Evolutionary conservation across 495 filamentous ascomycete genomes (phyloP), one percentile per base, ranked within the genome.

Genomic region (Tetracladium setigerum): DNA sequence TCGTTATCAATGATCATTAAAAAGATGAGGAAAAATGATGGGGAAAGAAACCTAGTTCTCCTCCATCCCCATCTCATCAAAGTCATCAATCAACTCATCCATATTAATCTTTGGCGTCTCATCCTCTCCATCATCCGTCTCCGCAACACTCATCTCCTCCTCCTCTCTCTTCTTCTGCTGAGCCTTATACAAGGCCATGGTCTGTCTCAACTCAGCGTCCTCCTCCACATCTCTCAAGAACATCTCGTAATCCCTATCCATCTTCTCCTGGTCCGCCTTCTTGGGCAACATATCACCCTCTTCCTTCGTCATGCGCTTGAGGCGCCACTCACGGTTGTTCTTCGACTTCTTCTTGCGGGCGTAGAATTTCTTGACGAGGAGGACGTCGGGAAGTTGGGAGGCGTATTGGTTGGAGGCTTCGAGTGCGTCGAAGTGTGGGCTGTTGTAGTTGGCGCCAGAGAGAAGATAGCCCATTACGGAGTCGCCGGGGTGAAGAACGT

Each of bases 161-260:
- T 69, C 72, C 45, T 78, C 75, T 39, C 44, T 54, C 57, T 64
- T 61, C 38, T 53, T 64, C 52, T 54, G 44, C 38, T 65, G 60
- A 44, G 67, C 67, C 72, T 95, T 95, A 67, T 95, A 99, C 57
- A 99, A 57, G 44, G 86, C 84, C 58, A 97, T 63, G 4, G 88
- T 89, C 41, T 78, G 69, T 22, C 91, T 74, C 41, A 99, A 71
- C 55, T 99, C 94, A 33, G 82, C 73, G 62, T 99, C 94, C 62
- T 95, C 89, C 65, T 99, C 94, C 10, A 99, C 84, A 65, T 97
- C 94, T 34, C 86, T 79, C 68, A 99, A 68, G 79, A 99, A 99
- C 80, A 86, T 80, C 72, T 99, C 94, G 61, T 89, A 97, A 64
- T 99, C 92, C 33, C 78, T 73, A 53, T 97, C 94, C 59, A 89